These are phyloP conservation scores for Chamaenerion angustifolium DNA, from an alignment of 345 rosid genomes.

Conservation along the genomic window DNA sequence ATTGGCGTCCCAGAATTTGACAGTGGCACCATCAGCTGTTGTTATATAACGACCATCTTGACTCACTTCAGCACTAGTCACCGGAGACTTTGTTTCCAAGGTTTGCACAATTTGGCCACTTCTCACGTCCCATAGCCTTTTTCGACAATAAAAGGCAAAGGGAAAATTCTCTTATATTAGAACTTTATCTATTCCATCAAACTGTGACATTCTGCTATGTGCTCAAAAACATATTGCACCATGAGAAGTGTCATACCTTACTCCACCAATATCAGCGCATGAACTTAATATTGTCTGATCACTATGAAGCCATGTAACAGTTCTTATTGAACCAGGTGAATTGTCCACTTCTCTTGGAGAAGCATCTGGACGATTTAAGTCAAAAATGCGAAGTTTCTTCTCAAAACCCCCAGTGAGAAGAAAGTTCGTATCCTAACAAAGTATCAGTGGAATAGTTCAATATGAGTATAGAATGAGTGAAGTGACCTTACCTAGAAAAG, in stretches of 20 bases:
- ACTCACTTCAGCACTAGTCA: slow-evolving; percentile 93
- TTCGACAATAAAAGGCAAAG: neutral
- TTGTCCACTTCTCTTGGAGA: slow-evolving; percentile 78
- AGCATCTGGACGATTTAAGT: slow-evolving; percentile 75
- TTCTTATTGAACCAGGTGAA: slow-evolving; percentile 82
- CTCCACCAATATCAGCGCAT: slow-evolving; percentile 76
- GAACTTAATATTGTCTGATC: slow-evolving; percentile 92
- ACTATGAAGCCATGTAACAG: slow-evolving; percentile 90
- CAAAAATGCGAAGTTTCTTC: slow-evolving; percentile 80
- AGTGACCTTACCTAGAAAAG: too few relatives aligned
- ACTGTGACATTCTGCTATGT: too few relatives aligned
- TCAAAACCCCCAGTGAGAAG: slow-evolving; percentile 91
- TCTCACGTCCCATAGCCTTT: slow-evolving; percentile 85
- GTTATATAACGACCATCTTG: slow-evolving; percentile 89
- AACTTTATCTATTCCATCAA: too few relatives aligned
- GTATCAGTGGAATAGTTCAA: neutral
- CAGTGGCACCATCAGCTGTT: slow-evolving; percentile 82
- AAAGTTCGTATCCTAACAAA: slow-evolving; percentile 69
- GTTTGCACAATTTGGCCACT: slow-evolving; percentile 76
- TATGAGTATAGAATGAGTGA: too few relatives aligned
- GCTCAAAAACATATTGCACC: neutral
- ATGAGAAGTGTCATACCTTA: slow-evolving; percentile 32
- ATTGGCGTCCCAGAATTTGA: slow-evolving; percentile 96
- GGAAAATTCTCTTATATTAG: neutral
- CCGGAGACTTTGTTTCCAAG: slow-evolving; percentile 72